A percentile compares a stretch with the other conserved stretches of the same genome.
Evolutionary conservation across 768 basidiomycete species (phyloP).

Genomic region (Phaeotremella skinneri): DNA sequence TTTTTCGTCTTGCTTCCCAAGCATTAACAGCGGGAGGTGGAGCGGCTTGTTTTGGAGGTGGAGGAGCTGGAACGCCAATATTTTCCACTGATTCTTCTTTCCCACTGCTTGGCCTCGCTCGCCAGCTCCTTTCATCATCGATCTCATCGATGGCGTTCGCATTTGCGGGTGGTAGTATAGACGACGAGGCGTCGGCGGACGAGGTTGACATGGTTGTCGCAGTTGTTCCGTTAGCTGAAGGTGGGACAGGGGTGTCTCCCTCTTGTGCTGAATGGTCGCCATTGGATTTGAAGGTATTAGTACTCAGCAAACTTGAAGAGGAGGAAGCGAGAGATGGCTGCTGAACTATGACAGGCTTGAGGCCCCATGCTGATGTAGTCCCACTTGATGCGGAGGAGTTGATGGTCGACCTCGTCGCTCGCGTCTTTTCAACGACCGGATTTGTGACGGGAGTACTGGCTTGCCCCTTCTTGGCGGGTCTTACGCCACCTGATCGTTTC

Average conservation of each 20-base stretch:
- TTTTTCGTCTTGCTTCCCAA: conserved; percentile 39
- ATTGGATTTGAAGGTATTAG: neutral
- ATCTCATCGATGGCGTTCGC: conserved; percentile 11
- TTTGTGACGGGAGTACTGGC: neutral
- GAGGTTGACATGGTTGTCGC: conserved; percentile 11
- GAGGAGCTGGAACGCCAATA: conserved; percentile 1
- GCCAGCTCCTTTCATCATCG: conserved; percentile 33
- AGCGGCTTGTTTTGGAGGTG: conserved; percentile 8
- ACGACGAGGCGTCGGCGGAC: conserved; percentile 8
- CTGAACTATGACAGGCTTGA: neutral
- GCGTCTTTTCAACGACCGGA: conserved; percentile 6
- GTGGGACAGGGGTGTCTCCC: conserved; percentile 22
- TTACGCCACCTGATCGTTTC: conserved; percentile 1
- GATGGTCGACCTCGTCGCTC: neutral
- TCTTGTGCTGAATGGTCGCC: neutral
- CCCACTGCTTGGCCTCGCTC: conserved; percentile 7
- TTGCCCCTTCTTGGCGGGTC: conserved; percentile 19
- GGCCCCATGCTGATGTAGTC: neutral
- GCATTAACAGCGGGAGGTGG: conserved; percentile 41
- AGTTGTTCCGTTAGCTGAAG: conserved; percentile 26
- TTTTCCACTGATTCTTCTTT: conserved; percentile 5
- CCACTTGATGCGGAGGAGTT: neutral
- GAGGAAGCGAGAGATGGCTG: neutral
- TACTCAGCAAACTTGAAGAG: neutral
- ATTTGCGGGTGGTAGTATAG: conserved; percentile 21